These are phyloP conservation scores for Termitomyces eurrhizus DNA, from an alignment of 768 basidiomycete species.

Conservation along the genomic window DNA sequence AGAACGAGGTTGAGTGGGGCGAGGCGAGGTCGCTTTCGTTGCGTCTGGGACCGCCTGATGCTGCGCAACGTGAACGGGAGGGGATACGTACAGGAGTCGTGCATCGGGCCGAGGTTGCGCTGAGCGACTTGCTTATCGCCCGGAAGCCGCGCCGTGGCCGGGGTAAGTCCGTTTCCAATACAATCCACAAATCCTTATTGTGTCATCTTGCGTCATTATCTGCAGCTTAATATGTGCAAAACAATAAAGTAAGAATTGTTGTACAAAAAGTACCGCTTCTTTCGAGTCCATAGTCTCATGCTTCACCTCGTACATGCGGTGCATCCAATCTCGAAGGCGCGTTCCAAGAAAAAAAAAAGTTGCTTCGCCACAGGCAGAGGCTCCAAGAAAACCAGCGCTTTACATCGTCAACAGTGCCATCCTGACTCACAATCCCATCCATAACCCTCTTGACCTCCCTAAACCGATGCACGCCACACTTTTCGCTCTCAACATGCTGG, in stretches of 20 bases:
- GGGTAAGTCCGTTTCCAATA: too few relatives aligned
- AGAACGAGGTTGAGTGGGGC: constrained; percentile 15
- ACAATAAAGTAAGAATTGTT: background rate
- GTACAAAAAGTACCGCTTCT: background rate
- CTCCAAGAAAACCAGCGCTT: background rate
- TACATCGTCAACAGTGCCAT: constrained; percentile 22
- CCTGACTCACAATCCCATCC: constrained; percentile 26
- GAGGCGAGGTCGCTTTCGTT: constrained; percentile 3
- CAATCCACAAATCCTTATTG: too few relatives aligned
- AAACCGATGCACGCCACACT: too few relatives aligned
- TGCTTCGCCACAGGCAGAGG: background rate
- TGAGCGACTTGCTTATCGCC: too few relatives aligned
- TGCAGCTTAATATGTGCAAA: too few relatives aligned
- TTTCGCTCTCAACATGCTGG: too few relatives aligned
- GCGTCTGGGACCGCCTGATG: background rate
- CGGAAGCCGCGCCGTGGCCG: too few relatives aligned
- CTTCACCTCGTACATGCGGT: background rate
- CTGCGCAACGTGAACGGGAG: background rate
- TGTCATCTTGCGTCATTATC: too few relatives aligned
- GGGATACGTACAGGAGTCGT: background rate
- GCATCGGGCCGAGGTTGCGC: constrained; percentile 4
- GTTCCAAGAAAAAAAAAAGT: background rate
- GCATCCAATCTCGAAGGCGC: background rate
- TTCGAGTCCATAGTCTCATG: background rate
- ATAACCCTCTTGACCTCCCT: too few relatives aligned